Evolutionary conservation across 2,329 filamentous ascomycete genomes (phyloP), one percentile per base, ranked within the genome.

Genomic region (Pseudopithomyces chartarum): DNA sequence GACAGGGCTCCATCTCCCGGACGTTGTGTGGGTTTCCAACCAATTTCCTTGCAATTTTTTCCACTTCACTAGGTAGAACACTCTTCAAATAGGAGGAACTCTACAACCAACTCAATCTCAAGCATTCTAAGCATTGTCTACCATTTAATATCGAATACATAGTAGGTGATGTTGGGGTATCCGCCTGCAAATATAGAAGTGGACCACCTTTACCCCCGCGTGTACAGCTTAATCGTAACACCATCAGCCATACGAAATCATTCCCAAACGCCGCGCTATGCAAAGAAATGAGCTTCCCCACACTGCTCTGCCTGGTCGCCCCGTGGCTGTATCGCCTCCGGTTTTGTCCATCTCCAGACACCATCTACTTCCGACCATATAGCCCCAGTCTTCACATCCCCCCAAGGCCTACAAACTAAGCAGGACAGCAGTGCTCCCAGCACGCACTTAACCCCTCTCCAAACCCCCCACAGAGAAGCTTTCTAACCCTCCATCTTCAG

Each of bases 401-500:
- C 39, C 39, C 39, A 6, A 10, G 19, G 6, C 39, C 15, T 22
- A 5, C 10, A 6, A 8, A 19, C 39, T 19, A 42, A 22, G 34
- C 34, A 38, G 11, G 34, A 38, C 12, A n/a, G 12, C 12, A n/a
- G 3, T 38, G 5, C 34, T 13, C 34, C 13, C 6, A 11, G 3
- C 10, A 11, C 10, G 6, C n/a, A 19, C 17, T 6, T 19, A 5
- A 12, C 19, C 17, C 32, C 29, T 13, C 44, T 19, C 13, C 26
- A n/a, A 33, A 7, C 26, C 4, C 5, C 26, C 26, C 44, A n/a
- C 42, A 32, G 8, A 19, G 12, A 23, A 29, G 10, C 17, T 23
- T 34, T 23, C 51, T 61, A 46, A 38, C 13, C 54, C 19, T 54
- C 60, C 23, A 60, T 60, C 50, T 64, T 71, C 45, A 75, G 52